These are phyloP conservation scores for Myrica gale DNA, from an alignment of 306 rosid species.

Conservation along the genomic window DNA sequence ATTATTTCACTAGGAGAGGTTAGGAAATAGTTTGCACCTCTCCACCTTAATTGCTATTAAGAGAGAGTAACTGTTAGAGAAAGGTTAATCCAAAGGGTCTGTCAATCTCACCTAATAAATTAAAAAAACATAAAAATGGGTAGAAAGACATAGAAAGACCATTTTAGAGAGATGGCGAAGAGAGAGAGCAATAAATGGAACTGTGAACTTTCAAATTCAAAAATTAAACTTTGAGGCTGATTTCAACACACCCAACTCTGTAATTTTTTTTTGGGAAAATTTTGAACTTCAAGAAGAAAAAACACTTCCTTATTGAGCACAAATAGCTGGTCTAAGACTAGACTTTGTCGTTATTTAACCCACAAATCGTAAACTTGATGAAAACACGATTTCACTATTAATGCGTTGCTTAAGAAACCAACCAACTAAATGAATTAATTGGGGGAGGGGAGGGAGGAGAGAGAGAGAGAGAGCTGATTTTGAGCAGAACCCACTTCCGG, in stretches of 20 bases:
- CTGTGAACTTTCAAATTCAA: neutral
- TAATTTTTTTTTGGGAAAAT: neutral
- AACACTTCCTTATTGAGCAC: neutral
- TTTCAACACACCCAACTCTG: neutral
- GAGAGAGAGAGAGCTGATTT: conserved; percentile 23
- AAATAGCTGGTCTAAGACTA: neutral
- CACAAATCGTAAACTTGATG: too few species aligned
- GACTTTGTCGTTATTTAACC: too few species aligned
- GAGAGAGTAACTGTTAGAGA: conserved; percentile 21
- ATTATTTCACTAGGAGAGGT: too few species aligned
- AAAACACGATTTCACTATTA: conserved; percentile 1
- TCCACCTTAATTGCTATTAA: conserved; percentile 23
- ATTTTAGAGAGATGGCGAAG: neutral
- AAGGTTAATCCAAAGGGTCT: neutral
- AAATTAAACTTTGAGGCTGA: conserved; percentile 13
- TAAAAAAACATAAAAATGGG: too few species aligned
- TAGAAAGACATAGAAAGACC: neutral
- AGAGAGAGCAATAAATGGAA: neutral
- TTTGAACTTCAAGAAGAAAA: neutral
- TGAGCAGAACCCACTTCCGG: conserved; percentile 25
- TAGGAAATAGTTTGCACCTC: too few species aligned
- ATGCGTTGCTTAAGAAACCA: neutral
- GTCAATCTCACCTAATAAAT: conserved; percentile 24
- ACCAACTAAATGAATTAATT: neutral
- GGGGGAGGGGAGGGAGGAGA: too few species aligned